A percentile compares a stretch with the other conserved stretches of the same genome.
Evolutionary conservation across 2,329 filamentous ascomycete species (phyloP).

Genomic region (Ophiostoma ulmi): DNA sequence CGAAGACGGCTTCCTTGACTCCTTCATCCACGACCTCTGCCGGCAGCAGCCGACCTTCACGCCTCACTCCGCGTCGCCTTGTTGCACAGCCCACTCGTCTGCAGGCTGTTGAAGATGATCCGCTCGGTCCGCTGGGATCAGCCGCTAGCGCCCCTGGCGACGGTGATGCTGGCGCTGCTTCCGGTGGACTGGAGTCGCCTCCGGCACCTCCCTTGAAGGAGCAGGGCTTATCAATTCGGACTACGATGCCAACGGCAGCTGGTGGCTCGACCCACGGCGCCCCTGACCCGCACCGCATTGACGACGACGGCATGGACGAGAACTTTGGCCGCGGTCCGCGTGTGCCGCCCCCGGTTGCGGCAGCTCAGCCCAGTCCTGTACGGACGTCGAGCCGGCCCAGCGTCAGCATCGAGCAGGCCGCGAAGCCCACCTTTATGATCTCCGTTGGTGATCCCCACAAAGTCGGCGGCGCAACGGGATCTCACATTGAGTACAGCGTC

Average conservation of each 20-base stretch:
- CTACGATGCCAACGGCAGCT: constrained; percentile 46
- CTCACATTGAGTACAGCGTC: constrained; percentile 96
- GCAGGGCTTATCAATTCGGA: constrained; percentile 54
- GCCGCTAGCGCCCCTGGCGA: constrained; percentile 31
- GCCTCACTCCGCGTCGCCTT: constrained; percentile 54
- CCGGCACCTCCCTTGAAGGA: constrained; percentile 67
- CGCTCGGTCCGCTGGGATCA: constrained; percentile 66
- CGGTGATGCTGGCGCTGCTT: constrained; percentile 20
- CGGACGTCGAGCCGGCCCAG: constrained; percentile 62
- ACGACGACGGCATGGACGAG: constrained; percentile 64
- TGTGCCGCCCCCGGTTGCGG: constrained; percentile 60
- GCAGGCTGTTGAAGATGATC: constrained; percentile 69
- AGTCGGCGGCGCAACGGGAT: constrained; percentile 92
- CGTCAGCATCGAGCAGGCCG: constrained; percentile 85
- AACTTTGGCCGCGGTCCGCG: constrained; percentile 50
- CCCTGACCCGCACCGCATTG: constrained; percentile 59
- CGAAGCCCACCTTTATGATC: constrained; percentile 87
- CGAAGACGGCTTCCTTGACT: constrained; percentile 29
- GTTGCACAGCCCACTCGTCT: constrained; percentile 72
- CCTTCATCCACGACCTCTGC: constrained; percentile 31
- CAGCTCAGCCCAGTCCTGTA: constrained; percentile 49
- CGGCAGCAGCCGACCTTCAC: constrained; percentile 39
- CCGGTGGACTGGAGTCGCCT: constrained; percentile 40
- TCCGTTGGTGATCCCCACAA: constrained; percentile 95
- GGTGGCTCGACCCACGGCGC: constrained; percentile 37